phyloP scores from a whole-genome alignment of 2,329 filamentous ascomycete species.

The Colletotrichum sublineola region DNA sequence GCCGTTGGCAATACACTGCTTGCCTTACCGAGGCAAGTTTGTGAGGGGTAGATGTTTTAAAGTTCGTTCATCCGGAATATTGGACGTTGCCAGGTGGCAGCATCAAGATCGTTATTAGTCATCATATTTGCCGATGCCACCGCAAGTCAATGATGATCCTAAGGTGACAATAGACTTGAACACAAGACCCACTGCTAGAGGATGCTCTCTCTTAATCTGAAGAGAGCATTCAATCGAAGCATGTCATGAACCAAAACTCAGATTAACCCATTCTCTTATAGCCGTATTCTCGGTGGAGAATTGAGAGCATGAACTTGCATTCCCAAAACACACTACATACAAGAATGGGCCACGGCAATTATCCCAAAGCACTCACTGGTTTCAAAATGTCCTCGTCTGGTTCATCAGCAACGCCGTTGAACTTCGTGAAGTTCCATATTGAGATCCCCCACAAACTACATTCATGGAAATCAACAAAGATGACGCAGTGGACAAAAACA shows the following conservation, averaged over 20 bases:
- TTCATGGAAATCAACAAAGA: background rate
- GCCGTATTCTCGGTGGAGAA: background rate
- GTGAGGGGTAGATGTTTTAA: background rate
- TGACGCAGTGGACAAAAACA: too few species aligned
- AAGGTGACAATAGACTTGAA: background rate
- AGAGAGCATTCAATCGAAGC: background rate
- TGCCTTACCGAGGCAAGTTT: background rate
- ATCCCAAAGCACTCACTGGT: too few species aligned
- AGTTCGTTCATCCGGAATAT: background rate
- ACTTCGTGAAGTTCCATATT: too few species aligned
- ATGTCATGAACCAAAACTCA: background rate
- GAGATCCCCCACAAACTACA: too few species aligned
- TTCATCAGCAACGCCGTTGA: background rate
- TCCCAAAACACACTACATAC: background rate
- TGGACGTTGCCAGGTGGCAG: background rate
- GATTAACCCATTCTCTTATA: background rate
- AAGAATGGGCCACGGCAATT: background rate
- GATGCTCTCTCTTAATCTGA: background rate
- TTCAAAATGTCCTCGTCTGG: too few species aligned
- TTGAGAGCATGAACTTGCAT: too few species aligned
- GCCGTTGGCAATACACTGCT: background rate
- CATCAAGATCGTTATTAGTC: background rate
- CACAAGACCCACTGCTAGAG: background rate
- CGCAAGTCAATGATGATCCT: background rate
- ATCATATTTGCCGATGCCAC: slow-evolving; percentile 3